These are phyloP conservation scores for Sphaerostilbella broomeana DNA, from an alignment of 2,329 filamentous ascomycete genomes.

Conservation along the genomic window DNA sequence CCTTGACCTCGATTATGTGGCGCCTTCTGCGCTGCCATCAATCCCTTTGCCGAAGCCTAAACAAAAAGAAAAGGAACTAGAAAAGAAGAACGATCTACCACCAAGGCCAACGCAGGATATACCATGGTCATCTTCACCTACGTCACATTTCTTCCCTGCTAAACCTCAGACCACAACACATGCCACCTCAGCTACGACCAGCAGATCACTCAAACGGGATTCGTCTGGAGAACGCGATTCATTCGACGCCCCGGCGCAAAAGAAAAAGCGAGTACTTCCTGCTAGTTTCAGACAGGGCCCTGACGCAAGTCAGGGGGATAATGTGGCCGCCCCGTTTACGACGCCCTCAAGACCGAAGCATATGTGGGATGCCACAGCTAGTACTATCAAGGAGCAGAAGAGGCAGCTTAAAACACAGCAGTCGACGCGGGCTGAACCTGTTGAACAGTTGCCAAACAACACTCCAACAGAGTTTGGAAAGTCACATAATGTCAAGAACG, in stretches of 20 bases:
- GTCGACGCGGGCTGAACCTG: conserved; percentile 26
- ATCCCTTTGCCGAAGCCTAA: conserved; percentile 21
- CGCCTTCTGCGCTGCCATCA: conserved; percentile 46
- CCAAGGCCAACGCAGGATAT: conserved; percentile 32
- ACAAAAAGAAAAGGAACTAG: conserved; percentile 20
- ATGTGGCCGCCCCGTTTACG: conserved; percentile 15
- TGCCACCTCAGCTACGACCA: conserved; percentile 16
- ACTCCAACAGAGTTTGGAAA: conserved; percentile 1
- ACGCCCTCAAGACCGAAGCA: conserved; percentile 29
- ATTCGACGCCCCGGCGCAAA: conserved; percentile 19
- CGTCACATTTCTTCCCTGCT: conserved; percentile 40
- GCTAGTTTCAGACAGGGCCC: conserved; percentile 29
- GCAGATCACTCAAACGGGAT: conserved; percentile 36
- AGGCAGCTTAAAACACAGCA: conserved; percentile 61
- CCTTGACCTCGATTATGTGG: conserved; percentile 62
- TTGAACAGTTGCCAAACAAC: conserved; percentile 28
- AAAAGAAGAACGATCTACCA: conserved; percentile 23
- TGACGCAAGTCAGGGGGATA: conserved; percentile 21
- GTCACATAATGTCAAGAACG: conserved; percentile 33
- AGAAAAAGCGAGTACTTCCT: conserved; percentile 56
- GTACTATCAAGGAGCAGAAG: conserved; percentile 69
- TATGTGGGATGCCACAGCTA: conserved; percentile 68
- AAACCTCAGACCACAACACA: conserved; percentile 15
- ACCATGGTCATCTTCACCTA: conserved; percentile 67
- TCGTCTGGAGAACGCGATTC: conserved; percentile 28